Conservation (phyloP, 306 rosid species). For the Vachellia collinsii region DNA sequence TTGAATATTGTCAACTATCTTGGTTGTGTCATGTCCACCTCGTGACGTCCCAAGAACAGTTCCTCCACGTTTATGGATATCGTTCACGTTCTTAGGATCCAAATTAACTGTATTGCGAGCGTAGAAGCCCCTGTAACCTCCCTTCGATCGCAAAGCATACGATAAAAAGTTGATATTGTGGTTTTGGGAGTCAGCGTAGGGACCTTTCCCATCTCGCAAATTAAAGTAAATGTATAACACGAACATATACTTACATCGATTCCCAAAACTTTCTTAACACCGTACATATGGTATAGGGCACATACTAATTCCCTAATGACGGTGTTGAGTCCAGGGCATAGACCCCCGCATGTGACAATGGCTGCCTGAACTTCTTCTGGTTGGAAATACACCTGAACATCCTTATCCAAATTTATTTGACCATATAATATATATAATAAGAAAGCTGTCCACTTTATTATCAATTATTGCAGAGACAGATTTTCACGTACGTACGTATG, state of each 20-base stretch:
- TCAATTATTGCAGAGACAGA: slow-evolving; percentile 10
- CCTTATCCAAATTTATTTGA: slow-evolving; percentile 12
- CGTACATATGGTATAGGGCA: slow-evolving; percentile 86
- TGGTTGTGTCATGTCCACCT: slow-evolving; percentile 88
- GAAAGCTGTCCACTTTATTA: not conserved
- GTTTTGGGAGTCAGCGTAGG: not conserved
- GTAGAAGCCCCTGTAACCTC: slow-evolving; percentile 92
- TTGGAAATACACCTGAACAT: slow-evolving; percentile 72
- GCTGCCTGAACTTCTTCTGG: slow-evolving; percentile 90
- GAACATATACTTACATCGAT: slow-evolving; percentile 58
- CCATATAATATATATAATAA: not conserved
- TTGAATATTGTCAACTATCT: slow-evolving; percentile 94
- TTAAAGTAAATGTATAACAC: not conserved
- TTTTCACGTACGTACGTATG: not conserved
- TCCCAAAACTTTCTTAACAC: slow-evolving; percentile 82
- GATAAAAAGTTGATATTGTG: not conserved
- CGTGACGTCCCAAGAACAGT: slow-evolving; percentile 87
- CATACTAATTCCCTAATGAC: slow-evolving; percentile 95
- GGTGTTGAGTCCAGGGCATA: slow-evolving; percentile 98
- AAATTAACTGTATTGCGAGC: slow-evolving; percentile 69
- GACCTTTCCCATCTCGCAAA: not conserved
- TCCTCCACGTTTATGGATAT: slow-evolving; percentile 96
- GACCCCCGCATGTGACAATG: slow-evolving; percentile 97
- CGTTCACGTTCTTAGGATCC: slow-evolving; percentile 81
- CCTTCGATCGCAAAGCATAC: slow-evolving; percentile 51